Conservation (phyloP, 2,329 filamentous ascomycete species). For the Epichloe uncinata region DNA sequence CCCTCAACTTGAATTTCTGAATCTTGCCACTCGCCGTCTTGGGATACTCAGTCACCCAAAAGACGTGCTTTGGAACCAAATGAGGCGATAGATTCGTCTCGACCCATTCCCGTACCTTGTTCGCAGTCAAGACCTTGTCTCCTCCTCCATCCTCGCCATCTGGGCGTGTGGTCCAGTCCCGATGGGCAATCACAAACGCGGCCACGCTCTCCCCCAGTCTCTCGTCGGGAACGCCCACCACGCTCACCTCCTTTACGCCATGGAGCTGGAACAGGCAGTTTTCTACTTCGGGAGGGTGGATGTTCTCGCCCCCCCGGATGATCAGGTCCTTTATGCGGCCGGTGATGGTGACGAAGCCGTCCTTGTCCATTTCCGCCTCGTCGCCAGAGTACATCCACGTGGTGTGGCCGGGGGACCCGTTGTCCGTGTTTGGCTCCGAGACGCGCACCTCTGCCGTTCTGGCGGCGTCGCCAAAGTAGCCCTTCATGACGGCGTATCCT, state of each 20-base stretch:
- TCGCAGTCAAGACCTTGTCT: slow-evolving; percentile 32
- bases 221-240: slow-evolving; percentile 73
- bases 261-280: slow-evolving; percentile 68
- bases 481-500: slow-evolving; percentile 83
- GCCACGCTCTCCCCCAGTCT: slow-evolving; percentile 83
- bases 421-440: slow-evolving; percentile 28
- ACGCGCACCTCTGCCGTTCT: slow-evolving; percentile 55
- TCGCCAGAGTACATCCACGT: slow-evolving; percentile 91
- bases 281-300: slow-evolving; percentile 86
- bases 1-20: slow-evolving; percentile 78
- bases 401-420: slow-evolving; percentile 19
- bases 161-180: slow-evolving; percentile 15
- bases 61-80: slow-evolving; percentile 81
- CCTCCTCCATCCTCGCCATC: slow-evolving; percentile 13
- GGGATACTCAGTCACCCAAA: slow-evolving; percentile 73
- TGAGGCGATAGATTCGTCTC: slow-evolving; percentile 52
- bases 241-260: slow-evolving; percentile 59
- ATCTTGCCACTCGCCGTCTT: slow-evolving; percentile 97
- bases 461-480: slow-evolving; percentile 67
- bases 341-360: slow-evolving; percentile 80
- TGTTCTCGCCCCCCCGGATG: slow-evolving; percentile 91
- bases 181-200: slow-evolving; percentile 57
- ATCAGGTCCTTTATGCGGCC: slow-evolving; percentile 92
- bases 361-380: slow-evolving; percentile 70
- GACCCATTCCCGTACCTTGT: slow-evolving; percentile 61